Base-by-base conservation (phyloP, 1,284 basidiomycete genomes). In the Mycena citricolor region DNA sequence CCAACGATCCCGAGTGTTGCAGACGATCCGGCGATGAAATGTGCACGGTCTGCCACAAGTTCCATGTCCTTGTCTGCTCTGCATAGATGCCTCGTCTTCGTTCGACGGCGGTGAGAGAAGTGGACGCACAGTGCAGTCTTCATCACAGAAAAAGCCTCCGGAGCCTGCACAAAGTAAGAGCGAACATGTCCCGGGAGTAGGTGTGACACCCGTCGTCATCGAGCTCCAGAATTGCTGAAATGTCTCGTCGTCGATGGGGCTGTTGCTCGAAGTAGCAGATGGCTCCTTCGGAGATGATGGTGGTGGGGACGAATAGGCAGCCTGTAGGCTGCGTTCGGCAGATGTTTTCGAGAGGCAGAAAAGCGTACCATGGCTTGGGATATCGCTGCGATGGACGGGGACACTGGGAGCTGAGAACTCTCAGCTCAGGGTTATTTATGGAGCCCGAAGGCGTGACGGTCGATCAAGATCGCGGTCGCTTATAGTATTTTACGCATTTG, bases 191-290 rank as follows among this genome's bases (percentile, higher is more conserved):
- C 38, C 42, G 47, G 31, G 44, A 44, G 38, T 41, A 54, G 22
- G 20, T 30, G 32, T 34, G 26, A 12, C 37, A 35, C 30, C 32
- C 51, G 33, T 47, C 44, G 47, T 54, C 51, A 39, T 54, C 51
- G 32, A 54, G 44, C 34, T 54, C 51, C 28, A 54, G 44, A 36
- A 50, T 50, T 54, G 51, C 29, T 32, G 24, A 43, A 54, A 54
- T 36, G 45, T 44, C 8, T 28, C 41, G 25, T 33, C 10, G 32
- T 54, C 31, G 22, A 50, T 44, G 25, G 26, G 36, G 12, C 29
- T 25, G 31, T 32, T n/a, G n/a, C n/a, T n/a, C n/a, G n/a, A n/a
- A n/a, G n/a, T n/a, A n/a, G n/a, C n/a, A n/a, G n/a, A n/a, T n/a
- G n/a, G n/a, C n/a, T n/a, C n/a, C n/a, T n/a, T n/a, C n/a, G n/a